These are phyloP conservation scores for Mortierella alpina DNA, from an alignment of 192 early-diverging fungal species.

Conservation along the genomic window DNA sequence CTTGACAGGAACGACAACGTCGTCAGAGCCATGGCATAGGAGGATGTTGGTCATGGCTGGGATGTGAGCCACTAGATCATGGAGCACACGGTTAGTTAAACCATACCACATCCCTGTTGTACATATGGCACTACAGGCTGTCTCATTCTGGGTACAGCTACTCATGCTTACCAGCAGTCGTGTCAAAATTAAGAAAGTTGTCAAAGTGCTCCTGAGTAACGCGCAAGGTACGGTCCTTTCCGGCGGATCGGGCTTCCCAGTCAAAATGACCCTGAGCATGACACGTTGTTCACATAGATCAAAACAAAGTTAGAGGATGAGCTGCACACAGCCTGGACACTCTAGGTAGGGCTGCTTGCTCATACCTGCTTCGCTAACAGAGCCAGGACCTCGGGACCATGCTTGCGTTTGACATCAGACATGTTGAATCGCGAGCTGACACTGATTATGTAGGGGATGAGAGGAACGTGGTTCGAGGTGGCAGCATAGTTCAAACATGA, in stretches of 20 bases:
- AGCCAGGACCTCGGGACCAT: constrained; percentile 37
- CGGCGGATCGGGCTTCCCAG: constrained; percentile 37
- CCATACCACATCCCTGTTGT: not conserved
- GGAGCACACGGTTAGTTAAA: not conserved
- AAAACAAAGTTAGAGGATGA: not conserved
- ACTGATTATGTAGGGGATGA: constrained; percentile 46
- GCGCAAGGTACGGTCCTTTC: constrained; percentile 37
- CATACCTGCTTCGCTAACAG: constrained; percentile 40
- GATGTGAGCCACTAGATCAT: constrained; percentile 55
- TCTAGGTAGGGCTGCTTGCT: no score
- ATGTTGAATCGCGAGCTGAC: constrained; percentile 46
- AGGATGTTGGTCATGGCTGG: constrained; percentile 61
- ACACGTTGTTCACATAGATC: not conserved
- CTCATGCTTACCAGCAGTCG: constrained; percentile 21
- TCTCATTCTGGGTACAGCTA: not conserved
- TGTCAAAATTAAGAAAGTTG: constrained; percentile 47
- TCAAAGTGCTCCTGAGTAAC: constrained; percentile 43
- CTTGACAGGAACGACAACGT: constrained; percentile 60
- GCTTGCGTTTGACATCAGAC: constrained; percentile 40
- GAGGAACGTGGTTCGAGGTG: constrained; percentile 27
- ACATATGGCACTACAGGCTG: not conserved
- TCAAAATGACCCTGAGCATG: constrained; percentile 41
- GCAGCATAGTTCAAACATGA: constrained; percentile 42
- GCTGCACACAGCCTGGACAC: not conserved
- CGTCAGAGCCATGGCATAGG: constrained; percentile 62